Evolutionary conservation across 495 filamentous ascomycete species (phyloP), one percentile per base, ranked within the genome.

Genomic region (Cetradonia linearis): DNA sequence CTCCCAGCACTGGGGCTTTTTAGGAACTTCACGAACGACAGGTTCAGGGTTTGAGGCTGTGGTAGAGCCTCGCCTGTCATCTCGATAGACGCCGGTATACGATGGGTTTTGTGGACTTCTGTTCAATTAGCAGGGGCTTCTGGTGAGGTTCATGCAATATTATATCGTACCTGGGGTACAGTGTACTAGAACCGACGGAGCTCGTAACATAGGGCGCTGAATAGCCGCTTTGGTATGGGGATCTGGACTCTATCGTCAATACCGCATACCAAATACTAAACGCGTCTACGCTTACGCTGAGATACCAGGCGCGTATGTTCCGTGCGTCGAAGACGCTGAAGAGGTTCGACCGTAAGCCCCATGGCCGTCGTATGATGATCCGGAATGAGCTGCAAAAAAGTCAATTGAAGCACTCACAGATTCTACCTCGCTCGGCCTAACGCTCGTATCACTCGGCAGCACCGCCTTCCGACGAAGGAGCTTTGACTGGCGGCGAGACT

Each of bases 1-100:
- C 52, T 96, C 91, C 88, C 88, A 96, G 72, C 91, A 96, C 69
- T 94, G 91, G 5, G 91, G 90, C 71, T 91, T 91, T 9, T 88
- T 88, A 59, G 88, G 81, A 54, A 82, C 83, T 65, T 84, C 85
- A 14, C 91, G 78, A 40, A 91, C 81, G 55, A 65, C 63, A 14
- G 55, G 59, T 50, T 65, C 50, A 42, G 50, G 48, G 58, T 68
- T 58, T 23, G 63, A 61, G 33, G 60, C 53, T 2, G 62, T 48
- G 9, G 30, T 34, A 31, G 58, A 61, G 28, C 46, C 49, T 55
- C 62, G 54, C 37, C 58, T 57, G 52, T 58, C 53, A 38, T 38
- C 16, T 23, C 34, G 46, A 28, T 60, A 55, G 37, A 30, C 36
- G n/a, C n/a, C n/a, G 34, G 54, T 34, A 56, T 55, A 54, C 18